Evolutionary conservation across 371 early-diverging fungal species (phyloP).

Genomic region (Rhizopus sp.): DNA sequence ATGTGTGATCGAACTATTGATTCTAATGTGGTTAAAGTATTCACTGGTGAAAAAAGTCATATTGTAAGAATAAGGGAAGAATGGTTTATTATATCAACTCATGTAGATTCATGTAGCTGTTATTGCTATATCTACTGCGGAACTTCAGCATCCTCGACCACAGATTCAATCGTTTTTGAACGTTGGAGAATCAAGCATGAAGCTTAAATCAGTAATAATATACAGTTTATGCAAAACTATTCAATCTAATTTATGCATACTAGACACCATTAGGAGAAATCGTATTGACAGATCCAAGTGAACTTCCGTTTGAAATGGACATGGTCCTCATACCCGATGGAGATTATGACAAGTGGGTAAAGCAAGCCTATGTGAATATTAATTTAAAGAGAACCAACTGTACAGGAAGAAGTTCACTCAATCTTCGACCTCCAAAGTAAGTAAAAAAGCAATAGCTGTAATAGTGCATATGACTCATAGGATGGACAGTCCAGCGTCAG

Average conservation of each 20-base stretch:
- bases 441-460: no score
- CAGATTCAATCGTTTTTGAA: slow-evolving; percentile 52
- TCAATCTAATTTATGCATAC: neutral
- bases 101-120: slow-evolving; percentile 56
- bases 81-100: slow-evolving; percentile 1
- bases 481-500: slow-evolving; percentile 56
- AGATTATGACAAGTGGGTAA: slow-evolving; percentile 59
- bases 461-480: neutral
- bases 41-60: slow-evolving; percentile 65
- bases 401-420: slow-evolving; percentile 66
- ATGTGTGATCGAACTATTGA: slow-evolving; percentile 58
- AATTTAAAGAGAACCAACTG: slow-evolving; percentile 65
- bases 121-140: slow-evolving; percentile 53
- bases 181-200: slow-evolving; percentile 15
- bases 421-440: slow-evolving; percentile 62
- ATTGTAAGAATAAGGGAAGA: slow-evolving; percentile 32
- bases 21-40: slow-evolving; percentile 63
- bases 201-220: slow-evolving; percentile 1
- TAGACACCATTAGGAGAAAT: slow-evolving; percentile 63
- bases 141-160: slow-evolving; percentile 50
- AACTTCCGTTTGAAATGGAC: slow-evolving; percentile 60
- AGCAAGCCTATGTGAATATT: slow-evolving; percentile 62
- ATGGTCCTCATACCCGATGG: slow-evolving; percentile 66
- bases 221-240: slow-evolving; percentile 17
- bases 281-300: slow-evolving; percentile 59